phyloP scores from a whole-genome alignment of 768 basidiomycete genomes.

The Epithele typhae region DNA sequence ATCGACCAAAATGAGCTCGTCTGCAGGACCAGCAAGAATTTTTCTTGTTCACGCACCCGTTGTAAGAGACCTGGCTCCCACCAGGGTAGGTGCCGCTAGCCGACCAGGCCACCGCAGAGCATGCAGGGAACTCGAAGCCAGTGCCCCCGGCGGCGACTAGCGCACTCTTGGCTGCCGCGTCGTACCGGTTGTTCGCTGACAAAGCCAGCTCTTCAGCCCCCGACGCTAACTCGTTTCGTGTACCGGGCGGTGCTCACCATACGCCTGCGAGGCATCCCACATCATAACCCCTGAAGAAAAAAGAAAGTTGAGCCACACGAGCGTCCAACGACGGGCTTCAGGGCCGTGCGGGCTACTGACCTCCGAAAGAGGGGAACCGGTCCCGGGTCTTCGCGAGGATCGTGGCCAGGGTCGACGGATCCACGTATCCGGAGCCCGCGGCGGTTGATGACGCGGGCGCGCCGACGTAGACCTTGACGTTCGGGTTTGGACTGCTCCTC shows the following conservation, averaged over 20 bases:
- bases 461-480: slow-evolving; percentile 62
- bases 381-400: slow-evolving; percentile 45
- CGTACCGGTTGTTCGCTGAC: slow-evolving; percentile 22
- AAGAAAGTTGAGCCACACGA: too few relatives aligned
- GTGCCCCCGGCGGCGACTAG: slow-evolving; percentile 35
- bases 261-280: slow-evolving; percentile 30
- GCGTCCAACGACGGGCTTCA: too few relatives aligned
- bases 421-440: slow-evolving; percentile 57
- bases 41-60: slow-evolving; percentile 37
- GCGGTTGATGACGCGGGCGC: slow-evolving; percentile 54
- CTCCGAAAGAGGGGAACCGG: slow-evolving; percentile 60
- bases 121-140: slow-evolving; percentile 62
- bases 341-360: too few relatives aligned
- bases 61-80: slow-evolving; percentile 48
- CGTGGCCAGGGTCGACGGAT: slow-evolving; percentile 37
- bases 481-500: slow-evolving; percentile 45
- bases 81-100: slow-evolving; percentile 47
- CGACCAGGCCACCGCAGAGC: slow-evolving; percentile 50
- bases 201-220: not conserved
- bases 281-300: too few relatives aligned
- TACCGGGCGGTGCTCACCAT: too few relatives aligned
- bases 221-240: slow-evolving; percentile 1
- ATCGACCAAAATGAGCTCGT: too few relatives aligned
- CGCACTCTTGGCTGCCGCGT: slow-evolving; percentile 20
- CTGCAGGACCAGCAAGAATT: too few relatives aligned